Evolutionary conservation across 352 stramenopile species (phyloP).

Genomic region (Phytophthora cajani): DNA sequence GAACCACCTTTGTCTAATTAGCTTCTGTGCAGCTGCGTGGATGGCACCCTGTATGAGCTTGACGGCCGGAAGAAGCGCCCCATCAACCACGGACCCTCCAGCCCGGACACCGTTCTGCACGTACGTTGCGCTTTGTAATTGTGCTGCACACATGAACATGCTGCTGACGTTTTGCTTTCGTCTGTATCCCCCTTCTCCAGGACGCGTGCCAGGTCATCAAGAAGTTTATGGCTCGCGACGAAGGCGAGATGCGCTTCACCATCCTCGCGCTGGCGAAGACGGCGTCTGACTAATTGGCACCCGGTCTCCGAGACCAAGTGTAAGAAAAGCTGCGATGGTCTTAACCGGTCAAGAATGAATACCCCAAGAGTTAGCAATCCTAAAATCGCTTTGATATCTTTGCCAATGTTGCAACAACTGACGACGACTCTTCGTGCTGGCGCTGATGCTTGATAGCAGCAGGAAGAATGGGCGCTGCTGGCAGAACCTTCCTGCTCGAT

Average conservation of each 20-base stretch:
- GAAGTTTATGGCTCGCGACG: slow-evolving; percentile 95
- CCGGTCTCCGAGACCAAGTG: neutral
- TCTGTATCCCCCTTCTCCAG: slow-evolving; percentile 21
- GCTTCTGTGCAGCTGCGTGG: slow-evolving; percentile 67
- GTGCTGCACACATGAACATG: neutral
- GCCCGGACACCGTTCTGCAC: slow-evolving; percentile 83
- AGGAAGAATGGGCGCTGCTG: neutral
- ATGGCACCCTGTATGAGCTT: slow-evolving; percentile 95
- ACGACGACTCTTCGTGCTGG: slow-evolving; percentile 25
- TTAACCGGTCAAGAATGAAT: slow-evolving; percentile 14
- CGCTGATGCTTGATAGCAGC: neutral
- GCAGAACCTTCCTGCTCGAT: neutral
- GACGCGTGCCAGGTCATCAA: slow-evolving; percentile 92
- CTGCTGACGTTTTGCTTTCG: neutral
- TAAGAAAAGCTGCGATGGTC: slow-evolving; percentile 17
- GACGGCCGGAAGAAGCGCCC: slow-evolving; percentile 95
- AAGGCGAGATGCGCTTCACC: slow-evolving; percentile 95
- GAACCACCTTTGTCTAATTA: neutral
- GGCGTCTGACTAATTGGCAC: slow-evolving; percentile 28
- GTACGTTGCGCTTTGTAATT: slow-evolving; percentile 29
- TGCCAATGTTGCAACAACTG: slow-evolving; percentile 4
- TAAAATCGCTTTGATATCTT: slow-evolving; percentile 2
- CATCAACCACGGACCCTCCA: slow-evolving; percentile 94
- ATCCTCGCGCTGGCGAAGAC: slow-evolving; percentile 93
- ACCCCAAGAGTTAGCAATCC: neutral